These are phyloP conservation scores for Diaporthe velutina DNA, from an alignment of 2,329 filamentous ascomycete genomes.

Conservation along the genomic window DNA sequence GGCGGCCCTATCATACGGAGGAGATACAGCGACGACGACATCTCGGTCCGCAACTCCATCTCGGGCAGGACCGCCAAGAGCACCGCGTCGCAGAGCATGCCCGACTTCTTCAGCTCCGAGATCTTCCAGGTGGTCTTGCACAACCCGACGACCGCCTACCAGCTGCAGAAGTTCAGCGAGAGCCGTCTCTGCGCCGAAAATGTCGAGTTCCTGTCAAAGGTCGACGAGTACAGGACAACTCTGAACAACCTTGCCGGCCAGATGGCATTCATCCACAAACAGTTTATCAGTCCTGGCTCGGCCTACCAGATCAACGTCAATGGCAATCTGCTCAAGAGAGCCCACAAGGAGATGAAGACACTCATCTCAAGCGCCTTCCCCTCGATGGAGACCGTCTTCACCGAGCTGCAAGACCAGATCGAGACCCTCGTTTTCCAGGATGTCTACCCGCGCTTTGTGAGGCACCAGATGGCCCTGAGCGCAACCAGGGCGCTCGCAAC, in stretches of 20 bases:
- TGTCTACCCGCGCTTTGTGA: slow-evolving; percentile 64
- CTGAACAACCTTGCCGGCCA: slow-evolving; percentile 55
- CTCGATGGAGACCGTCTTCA: slow-evolving; percentile 54
- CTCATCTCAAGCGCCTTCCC: slow-evolving; percentile 52
- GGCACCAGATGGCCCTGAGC: slow-evolving; percentile 60
- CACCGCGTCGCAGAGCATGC: slow-evolving; percentile 42
- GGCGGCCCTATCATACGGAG: slow-evolving; percentile 25
- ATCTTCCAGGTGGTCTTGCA: slow-evolving; percentile 57
- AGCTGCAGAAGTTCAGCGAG: slow-evolving; percentile 56
- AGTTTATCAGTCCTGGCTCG: slow-evolving; percentile 44
- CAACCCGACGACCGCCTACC: slow-evolving; percentile 57
- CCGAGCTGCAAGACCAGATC: slow-evolving; percentile 54
- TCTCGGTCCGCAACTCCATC: slow-evolving; percentile 22
- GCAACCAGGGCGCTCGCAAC: slow-evolving; percentile 47
- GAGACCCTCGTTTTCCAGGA: slow-evolving; percentile 56
- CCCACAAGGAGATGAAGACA: slow-evolving; percentile 45
- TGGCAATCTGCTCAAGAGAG: slow-evolving; percentile 44
- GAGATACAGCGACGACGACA: slow-evolving; percentile 32
- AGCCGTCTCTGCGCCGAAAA: slow-evolving; percentile 56
- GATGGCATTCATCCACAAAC: slow-evolving; percentile 52
- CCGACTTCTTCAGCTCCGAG: slow-evolving; percentile 57
- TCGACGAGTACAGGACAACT: slow-evolving; percentile 58
- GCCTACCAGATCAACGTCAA: slow-evolving; percentile 47
- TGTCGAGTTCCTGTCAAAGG: slow-evolving; percentile 61
- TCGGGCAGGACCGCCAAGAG: slow-evolving; percentile 32